Base-by-base conservation (phyloP, 768 basidiomycete genomes). In the Kwoniella bestiolae region DNA sequence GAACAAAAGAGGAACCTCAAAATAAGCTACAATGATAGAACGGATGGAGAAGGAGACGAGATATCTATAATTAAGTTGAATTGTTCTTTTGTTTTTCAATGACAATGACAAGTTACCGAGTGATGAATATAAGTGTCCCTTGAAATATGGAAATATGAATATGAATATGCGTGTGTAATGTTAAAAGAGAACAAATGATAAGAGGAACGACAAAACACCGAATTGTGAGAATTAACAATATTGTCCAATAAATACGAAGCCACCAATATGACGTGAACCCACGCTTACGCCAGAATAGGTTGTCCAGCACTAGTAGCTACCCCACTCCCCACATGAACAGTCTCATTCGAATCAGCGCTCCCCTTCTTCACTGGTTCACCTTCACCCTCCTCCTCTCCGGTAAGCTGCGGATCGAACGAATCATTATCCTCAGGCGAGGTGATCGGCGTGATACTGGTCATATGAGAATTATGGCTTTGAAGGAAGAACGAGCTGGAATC, bases 281-380 rank as follows among this genome's bases (percentile, higher is more conserved):
- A 49, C 12, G 21, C 35, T n/a, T 29, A 57, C 8, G 46, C 50
- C 16, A 61, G 12, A 21, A 61, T 50, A n/a, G 60, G 60, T 50
- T 51, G 60, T 31, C 28, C 21, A 29, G 28, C 6, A 29, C 25
- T 47, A 12, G 28, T 18, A 16, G 46, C 2, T 21, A 51, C 3
- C 5, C 18, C 58, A 28, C 28, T 52, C 5, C 23, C 7, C 3
- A 23, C 50, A 50, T 63, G 62, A 14, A 65, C 57, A 45, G 63
- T 65, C 41, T 65, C 53, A 18, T 56, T 56, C 21, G 63, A 65
- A 47, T 65, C 63, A 34, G 49, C 58, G 50, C 63, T 65, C 2
- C 56, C 31, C 12, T 29, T 35, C 35, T 55, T 56, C 7, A 14
- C 35, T 5, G 56, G 38, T 16, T 28, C 46, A 18, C 29, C 34